Evolutionary conservation across 306 rosid species (phyloP), one percentile per base, ranked within the genome.

Genomic region (Malus sieversii): DNA sequence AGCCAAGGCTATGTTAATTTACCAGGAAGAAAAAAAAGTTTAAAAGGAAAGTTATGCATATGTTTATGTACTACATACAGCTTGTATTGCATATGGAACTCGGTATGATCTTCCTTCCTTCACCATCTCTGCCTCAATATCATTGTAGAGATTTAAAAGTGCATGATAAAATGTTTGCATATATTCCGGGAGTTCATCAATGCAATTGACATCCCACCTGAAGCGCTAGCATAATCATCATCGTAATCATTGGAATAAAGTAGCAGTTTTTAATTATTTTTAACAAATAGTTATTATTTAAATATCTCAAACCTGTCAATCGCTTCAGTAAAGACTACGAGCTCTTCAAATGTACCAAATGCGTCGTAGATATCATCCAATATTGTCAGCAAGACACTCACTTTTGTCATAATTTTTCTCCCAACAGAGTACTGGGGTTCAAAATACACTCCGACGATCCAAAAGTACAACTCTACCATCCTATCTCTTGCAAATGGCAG

Each of bases 331-430:
- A 90, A 76, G 48, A 78, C 58, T 22, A 61, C 76, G 5, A 90
- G 77, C 8, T 90, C 96, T 25, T 87, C 87, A 11, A 83, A 18
- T n/a, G 89, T 83, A 5, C 90, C 92, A 68, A 75, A 85, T 3
- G 64, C 82, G 30, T 88, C 96, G 52, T 88, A 90, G 9, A 75
- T 74, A 59, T 86, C 90, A 74, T 87, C 89, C 40, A 90, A n/a
- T 0, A 75, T 42, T 4, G 89, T 64, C 30, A 51, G 12, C 20
- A 78, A 32, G 4, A 70, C 74, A 3, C 62, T 23, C 0, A 64
- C 27, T 63, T 84, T 86, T 10, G 64, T 66, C 45, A 79, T 0
- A 0, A 85, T 69, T 19, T 19, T 73, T 64, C 96, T 81, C 6
- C 38, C 87, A 7, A 63, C 13, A 3, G 66, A 73, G 40, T 82